Base-by-base conservation (phyloP, 768 basidiomycete genomes). In the Epithele typhae region DNA sequence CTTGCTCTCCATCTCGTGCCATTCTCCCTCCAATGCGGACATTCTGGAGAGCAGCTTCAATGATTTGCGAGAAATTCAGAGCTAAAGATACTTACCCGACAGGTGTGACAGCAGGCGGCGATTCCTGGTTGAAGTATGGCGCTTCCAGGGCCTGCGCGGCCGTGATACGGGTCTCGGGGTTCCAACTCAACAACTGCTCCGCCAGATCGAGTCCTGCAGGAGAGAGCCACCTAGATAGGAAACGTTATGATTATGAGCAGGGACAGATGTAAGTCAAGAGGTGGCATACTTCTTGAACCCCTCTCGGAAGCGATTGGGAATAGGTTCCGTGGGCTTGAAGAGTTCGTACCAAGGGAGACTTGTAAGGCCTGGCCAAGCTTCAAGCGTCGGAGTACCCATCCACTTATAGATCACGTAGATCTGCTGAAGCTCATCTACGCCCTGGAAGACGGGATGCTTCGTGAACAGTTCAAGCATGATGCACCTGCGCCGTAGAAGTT, bases 401-500 rank as follows among this genome's bases (percentile, higher is more conserved):
- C 94, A 77, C 57, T 79, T 82, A 71, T 92, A 96, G 49, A 99
- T 86, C 25, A 87, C 87, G 48, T 97, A 92, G 7, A 99, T 77
- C 62, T 99, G 96, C 57, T 94, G 86, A 34, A 99, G 94, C 68
- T 99, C 96, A 54, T 99, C 96, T 58, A 85, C 88, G 6, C 96
- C 96, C 62, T 97, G 96, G 63, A 99, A 99, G n/a, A 96, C 77
- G 0, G 95, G 93, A 59, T 90, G 93, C 65, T 91, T 92, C 14
- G 87, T 88, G 67, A 89, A 98, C 11, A 99, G 74, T 65, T 99
- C 96, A 37, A 99, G 80, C 87, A 98, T 97, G 58, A 99, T 99
- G 65, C 96, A 98, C 36, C 94, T 98, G 54, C 4, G 4, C 12
- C 10, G 14, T 40, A 27, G 25, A 19, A 10, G 36, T 7, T 21